These are phyloP conservation scores for Yarrowia phangngaensis DNA, from an alignment of 805 yeast genomes.

Conservation along the genomic window DNA sequence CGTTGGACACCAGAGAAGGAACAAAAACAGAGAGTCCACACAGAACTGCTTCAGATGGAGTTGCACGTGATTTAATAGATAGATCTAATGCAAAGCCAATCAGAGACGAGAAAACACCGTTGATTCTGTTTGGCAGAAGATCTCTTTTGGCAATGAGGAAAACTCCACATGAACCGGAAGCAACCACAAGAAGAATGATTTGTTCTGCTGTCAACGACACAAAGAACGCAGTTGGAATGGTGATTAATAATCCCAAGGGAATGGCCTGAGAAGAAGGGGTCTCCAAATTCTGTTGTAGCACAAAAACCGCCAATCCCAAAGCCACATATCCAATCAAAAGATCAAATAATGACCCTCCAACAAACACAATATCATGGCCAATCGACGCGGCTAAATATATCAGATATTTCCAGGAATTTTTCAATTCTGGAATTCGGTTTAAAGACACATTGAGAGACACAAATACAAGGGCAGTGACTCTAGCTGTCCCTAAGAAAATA, in stretches of 20 bases:
- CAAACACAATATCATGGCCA: constrained; percentile 29
- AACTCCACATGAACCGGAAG: constrained; percentile 37
- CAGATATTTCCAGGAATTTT: constrained; percentile 21
- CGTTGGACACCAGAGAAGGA: constrained; percentile 18
- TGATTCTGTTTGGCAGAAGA: constrained; percentile 33
- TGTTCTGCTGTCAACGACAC: constrained; percentile 27
- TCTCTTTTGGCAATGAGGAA: constrained; percentile 36
- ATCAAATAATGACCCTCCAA: not conserved
- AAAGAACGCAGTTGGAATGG: constrained; percentile 29
- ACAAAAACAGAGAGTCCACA: constrained; percentile 30
- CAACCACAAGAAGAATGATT: constrained; percentile 32
- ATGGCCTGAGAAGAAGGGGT: constrained; percentile 13
- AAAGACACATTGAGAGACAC: constrained; percentile 31
- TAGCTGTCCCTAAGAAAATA: constrained; percentile 31
- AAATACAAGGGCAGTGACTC: constrained; percentile 31
- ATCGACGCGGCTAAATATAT: constrained; percentile 26
- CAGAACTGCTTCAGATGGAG: constrained; percentile 28
- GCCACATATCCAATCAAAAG: constrained; percentile 29
- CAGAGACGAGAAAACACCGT: constrained; percentile 30
- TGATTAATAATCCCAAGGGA: constrained; percentile 16
- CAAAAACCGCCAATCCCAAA: constrained; percentile 28
- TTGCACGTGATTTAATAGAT: constrained; percentile 29
- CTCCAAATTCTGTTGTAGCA: constrained; percentile 22
- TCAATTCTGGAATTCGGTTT: constrained; percentile 21
- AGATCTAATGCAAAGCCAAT: constrained; percentile 30